These are phyloP conservation scores for Colletotrichum sp. DNA, from an alignment of 2,329 filamentous ascomycete genomes.

Conservation along the genomic window DNA sequence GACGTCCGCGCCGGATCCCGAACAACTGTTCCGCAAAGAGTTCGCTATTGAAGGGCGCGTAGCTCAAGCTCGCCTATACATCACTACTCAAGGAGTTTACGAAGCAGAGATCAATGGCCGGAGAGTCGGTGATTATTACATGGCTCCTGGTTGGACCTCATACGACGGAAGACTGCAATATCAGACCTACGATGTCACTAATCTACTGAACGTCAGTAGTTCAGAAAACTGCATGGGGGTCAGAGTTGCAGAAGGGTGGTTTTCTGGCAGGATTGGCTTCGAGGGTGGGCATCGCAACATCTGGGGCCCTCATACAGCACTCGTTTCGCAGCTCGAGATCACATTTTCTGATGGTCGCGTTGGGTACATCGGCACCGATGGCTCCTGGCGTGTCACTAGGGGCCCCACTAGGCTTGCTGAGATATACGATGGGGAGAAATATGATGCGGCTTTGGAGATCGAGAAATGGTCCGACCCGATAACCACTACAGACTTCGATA, in stretches of 20 bases:
- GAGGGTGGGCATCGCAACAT: slow-evolving; percentile 27
- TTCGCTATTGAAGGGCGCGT: slow-evolving; percentile 30
- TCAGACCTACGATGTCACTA: slow-evolving; percentile 56
- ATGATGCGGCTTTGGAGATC: slow-evolving; percentile 10
- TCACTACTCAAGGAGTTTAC: slow-evolving; percentile 51
- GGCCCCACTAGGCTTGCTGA: slow-evolving; percentile 9
- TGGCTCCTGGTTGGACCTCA: slow-evolving; percentile 58
- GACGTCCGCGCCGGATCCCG: slow-evolving; percentile 28
- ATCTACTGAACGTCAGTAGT: slow-evolving; percentile 36
- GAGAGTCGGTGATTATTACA: slow-evolving; percentile 40
- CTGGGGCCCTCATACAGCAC: slow-evolving; percentile 22
- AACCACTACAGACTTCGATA: not conserved
- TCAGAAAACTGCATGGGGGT: slow-evolving; percentile 36
- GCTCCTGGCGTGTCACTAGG: not conserved
- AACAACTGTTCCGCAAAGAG: slow-evolving; percentile 33
- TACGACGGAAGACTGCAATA: slow-evolving; percentile 56
- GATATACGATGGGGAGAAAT: slow-evolving; percentile 23
- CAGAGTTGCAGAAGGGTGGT: slow-evolving; percentile 52
- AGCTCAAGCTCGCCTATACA: slow-evolving; percentile 47
- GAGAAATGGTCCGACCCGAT: not conserved
- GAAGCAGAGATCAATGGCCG: slow-evolving; percentile 52
- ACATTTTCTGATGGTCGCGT: not conserved
- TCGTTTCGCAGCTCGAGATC: not conserved
- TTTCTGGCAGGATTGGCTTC: slow-evolving; percentile 33
- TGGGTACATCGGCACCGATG: not conserved